A percentile compares a stretch with the other conserved stretches of the same genome.
Evolutionary conservation across 2,329 filamentous ascomycete species (phyloP).

Genomic region (Neodidymelliopsis sp.): DNA sequence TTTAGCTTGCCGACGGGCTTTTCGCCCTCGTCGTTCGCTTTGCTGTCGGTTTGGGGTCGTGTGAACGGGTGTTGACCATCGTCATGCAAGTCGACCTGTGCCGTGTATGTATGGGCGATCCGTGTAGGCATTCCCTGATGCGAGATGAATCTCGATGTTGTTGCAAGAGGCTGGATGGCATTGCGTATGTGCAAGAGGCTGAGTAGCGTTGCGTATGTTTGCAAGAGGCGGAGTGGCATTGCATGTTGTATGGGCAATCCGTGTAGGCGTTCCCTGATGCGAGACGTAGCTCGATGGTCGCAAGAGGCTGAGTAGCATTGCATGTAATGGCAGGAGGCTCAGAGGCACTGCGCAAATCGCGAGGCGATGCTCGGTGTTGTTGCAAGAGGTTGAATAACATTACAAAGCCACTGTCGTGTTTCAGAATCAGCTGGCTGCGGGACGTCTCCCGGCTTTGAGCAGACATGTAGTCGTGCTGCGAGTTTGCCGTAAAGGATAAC

Average conservation of each 20-base stretch:
- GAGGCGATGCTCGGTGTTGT: too few species aligned
- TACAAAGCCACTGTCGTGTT: neutral
- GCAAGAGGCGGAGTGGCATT: too few species aligned
- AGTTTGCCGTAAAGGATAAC: neutral
- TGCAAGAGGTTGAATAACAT: too few species aligned
- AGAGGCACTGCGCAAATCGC: neutral
- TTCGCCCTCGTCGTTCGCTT: neutral
- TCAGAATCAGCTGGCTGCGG: slow-evolving; percentile 14
- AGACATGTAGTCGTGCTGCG: neutral
- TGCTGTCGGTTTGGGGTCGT: neutral
- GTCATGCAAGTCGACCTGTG: neutral
- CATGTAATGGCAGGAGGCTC: too few species aligned
- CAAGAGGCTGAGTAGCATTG: too few species aligned
- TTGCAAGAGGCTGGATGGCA: too few species aligned
- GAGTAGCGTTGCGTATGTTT: too few species aligned
- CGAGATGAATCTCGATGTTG: slow-evolving; percentile 1
- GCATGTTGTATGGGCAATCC: neutral
- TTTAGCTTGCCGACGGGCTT: neutral
- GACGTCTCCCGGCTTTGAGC: slow-evolving; percentile 25
- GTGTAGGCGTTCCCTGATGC: slow-evolving; percentile 3
- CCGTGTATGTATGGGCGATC: neutral
- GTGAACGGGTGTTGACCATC: neutral
- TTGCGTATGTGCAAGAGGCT: too few species aligned
- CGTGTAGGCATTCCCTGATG: slow-evolving; percentile 4
- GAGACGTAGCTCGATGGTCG: slow-evolving; percentile 1